Base-by-base conservation (phyloP, 2,329 filamentous ascomycete species). In the Dactylellina drechsleri region DNA sequence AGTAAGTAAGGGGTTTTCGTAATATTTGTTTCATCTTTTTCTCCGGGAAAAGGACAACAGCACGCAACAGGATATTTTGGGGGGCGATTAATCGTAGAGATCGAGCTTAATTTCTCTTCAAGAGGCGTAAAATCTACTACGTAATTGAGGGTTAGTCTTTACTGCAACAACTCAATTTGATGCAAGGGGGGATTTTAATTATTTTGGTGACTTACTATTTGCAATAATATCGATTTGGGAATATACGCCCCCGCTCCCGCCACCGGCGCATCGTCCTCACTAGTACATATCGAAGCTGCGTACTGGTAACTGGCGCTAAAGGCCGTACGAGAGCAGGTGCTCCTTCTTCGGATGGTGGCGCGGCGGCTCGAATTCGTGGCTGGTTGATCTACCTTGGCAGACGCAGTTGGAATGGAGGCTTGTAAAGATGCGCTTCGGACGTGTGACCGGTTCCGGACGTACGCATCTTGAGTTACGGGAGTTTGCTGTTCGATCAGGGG, bases 221-320 rank as follows among this genome's bases (percentile, higher is more conserved):
- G 71, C 52, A 75, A 26, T 28, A 62, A 50, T 54, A 75, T 61
- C 8, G 71, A 64, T 40, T 65, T 68, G 28, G 64, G 20, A 23
- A 75, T 43, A 36, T 58, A 59, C 6, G 52, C 13, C 16, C 41
- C 54, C 60, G 47, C 10, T 36, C 3, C 31, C 31, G 31, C 31
- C 31, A 10, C 31, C 10, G 10, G 45, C 40, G 58, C 58, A 2
- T 47, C 16, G 8, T 75, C 71, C 12, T 60, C 52, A 10, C 8
- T 49, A 23, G 58, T 59, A 18, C 20, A 68, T 7, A 59, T 49
- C 1, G 71, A 68, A 36, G 50, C 28, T 1, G 64, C 52, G 13
- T 56, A 75, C 18, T 58, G 64, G 43, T 75, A 75, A n/a, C 71
- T 75, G n/a, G 71, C 71, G 20, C 58, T 75, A 53, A 75, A 75